Evolutionary conservation across 2,329 filamentous ascomycete species (phyloP), one percentile per base, ranked within the genome.

Genomic region (Bipolaris sorokiniana): DNA sequence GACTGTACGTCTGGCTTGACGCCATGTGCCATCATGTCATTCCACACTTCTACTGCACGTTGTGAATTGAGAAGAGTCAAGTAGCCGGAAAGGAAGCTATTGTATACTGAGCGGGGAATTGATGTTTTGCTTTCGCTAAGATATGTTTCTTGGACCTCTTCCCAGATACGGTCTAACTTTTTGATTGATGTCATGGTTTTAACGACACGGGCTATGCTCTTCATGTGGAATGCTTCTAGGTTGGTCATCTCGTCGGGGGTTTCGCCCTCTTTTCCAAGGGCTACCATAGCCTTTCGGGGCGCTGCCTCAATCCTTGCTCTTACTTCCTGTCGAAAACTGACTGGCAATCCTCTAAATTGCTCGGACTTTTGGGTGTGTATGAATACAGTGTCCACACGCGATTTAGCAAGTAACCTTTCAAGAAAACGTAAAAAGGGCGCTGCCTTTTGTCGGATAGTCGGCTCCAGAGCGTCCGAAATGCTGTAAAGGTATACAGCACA

Each of bases 1-100:
- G 90, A 89, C 64, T 79, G 83, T 52, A 88, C 67, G 6, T 82
- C 87, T 13, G 90, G 88, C 54, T 78, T 73, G 28, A 89, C 70
- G 1, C 83, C 85, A 49, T 83, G 74, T 41, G 77, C 71, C 13
- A 83, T 69, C 81, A 86, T 84, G 56, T 80, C 73, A 54, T 85
- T 84, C 85, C 85, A 87, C 3, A 85, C 78, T 26, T 82, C 76
- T n/a, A 86, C 77, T 0, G 83, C 82, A 10, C 74, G 69, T 31
- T 77, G 64, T 3, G 78, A 69, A 42, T 76, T 72, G 16, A 71
- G 68, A n/a, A 85, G 57, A 2, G 69, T 63, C 68, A 84, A 77
- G 62, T 80, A 84, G 1, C 77, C 72, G 5, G 76, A 69, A 42
- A 86, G 77, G 54, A 86, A 81, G 7, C 75, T 62, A 53, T 79